These are phyloP conservation scores for Irpex sp. DNA, from an alignment of 1,284 basidiomycete species.

Conservation along the genomic window DNA sequence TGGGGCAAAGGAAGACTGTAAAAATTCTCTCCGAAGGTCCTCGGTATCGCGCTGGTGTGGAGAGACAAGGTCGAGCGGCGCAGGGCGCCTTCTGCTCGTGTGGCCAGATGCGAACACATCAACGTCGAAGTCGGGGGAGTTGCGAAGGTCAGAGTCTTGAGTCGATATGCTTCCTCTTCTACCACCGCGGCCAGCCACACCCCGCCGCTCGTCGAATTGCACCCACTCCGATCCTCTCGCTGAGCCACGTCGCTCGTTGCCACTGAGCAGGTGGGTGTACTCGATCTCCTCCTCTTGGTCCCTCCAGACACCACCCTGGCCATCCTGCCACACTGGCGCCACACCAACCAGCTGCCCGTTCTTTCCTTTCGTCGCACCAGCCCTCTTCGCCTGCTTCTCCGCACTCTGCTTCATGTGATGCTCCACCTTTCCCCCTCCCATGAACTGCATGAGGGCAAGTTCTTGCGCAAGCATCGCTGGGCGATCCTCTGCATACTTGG, in stretches of 20 bases:
- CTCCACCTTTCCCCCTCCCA: slow-evolving; percentile 58
- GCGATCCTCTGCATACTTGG: slow-evolving; percentile 36
- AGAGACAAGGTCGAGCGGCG: slow-evolving; percentile 9
- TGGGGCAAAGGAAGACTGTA: slow-evolving; percentile 16
- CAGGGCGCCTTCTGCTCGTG: slow-evolving; percentile 22
- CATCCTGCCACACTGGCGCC: slow-evolving; percentile 53
- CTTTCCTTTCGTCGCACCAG: slow-evolving; percentile 23
- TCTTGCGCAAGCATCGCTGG: slow-evolving; percentile 57
- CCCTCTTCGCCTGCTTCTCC: slow-evolving; percentile 46
- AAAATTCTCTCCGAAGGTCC: slow-evolving; percentile 14
- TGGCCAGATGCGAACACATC: slow-evolving; percentile 15
- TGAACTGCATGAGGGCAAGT: slow-evolving; percentile 62
- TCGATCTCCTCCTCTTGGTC: slow-evolving; percentile 70
- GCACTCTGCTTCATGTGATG: slow-evolving; percentile 53
- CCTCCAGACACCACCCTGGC: slow-evolving; percentile 59
- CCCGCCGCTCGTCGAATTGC: slow-evolving; percentile 30
- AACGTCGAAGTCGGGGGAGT: slow-evolving; percentile 26
- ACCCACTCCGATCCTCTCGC: slow-evolving; percentile 17
- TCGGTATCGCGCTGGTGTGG: slow-evolving; percentile 7
- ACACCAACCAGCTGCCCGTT: slow-evolving; percentile 34
- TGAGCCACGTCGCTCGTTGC: slow-evolving; percentile 21
- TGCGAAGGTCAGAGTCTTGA: slow-evolving; percentile 45
- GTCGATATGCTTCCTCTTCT: slow-evolving; percentile 40
- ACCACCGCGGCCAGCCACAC: slow-evolving; percentile 28
- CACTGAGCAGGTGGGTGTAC: slow-evolving; percentile 51